Percentiles rank a stretch among this genome's conserved stretches.
phyloP scores from a whole-genome alignment of 352 stramenopile genomes.

The Globisporangium perplexum region DNA sequence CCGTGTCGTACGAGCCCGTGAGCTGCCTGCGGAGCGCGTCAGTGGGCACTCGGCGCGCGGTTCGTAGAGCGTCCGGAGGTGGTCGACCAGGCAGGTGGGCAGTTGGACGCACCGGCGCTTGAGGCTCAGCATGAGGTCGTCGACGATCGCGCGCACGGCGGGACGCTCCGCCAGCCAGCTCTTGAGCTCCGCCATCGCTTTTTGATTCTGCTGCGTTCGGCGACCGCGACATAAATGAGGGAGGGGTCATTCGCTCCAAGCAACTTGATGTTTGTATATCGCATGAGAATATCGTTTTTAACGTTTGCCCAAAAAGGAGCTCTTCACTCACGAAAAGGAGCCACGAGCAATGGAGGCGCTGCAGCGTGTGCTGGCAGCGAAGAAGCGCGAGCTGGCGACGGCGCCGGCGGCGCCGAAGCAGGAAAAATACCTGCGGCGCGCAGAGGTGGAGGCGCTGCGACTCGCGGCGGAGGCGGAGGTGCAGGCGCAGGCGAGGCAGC shows the following conservation, averaged over 20 bases:
- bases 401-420: slow-evolving; percentile 59
- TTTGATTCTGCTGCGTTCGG: not conserved
- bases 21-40: slow-evolving; percentile 36
- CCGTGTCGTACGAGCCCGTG: slow-evolving; percentile 74
- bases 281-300: too few species aligned
- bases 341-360: slow-evolving; percentile 64
- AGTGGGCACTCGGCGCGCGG: not conserved
- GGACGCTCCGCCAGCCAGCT: slow-evolving; percentile 78
- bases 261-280: too few species aligned
- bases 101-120: slow-evolving; percentile 52
- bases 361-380: slow-evolving; percentile 59
- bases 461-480: slow-evolving; percentile 17
- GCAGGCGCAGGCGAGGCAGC: slow-evolving; percentile 12
- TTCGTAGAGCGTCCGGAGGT: too few species aligned
- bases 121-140: slow-evolving; percentile 72
- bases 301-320: too few species aligned
- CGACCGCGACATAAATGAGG: not conserved
- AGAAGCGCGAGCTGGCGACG: slow-evolving; percentile 60
- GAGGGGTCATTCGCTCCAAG: too few species aligned
- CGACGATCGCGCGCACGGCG: slow-evolving; percentile 53
- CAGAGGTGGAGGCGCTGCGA: slow-evolving; percentile 65
- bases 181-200: slow-evolving; percentile 33
- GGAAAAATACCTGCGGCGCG: slow-evolving; percentile 77
- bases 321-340: too few species aligned
- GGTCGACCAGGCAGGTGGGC: not conserved